These are phyloP conservation scores for Globisporangium spinosum DNA, from an alignment of 352 stramenopile species.

Conservation along the genomic window DNA sequence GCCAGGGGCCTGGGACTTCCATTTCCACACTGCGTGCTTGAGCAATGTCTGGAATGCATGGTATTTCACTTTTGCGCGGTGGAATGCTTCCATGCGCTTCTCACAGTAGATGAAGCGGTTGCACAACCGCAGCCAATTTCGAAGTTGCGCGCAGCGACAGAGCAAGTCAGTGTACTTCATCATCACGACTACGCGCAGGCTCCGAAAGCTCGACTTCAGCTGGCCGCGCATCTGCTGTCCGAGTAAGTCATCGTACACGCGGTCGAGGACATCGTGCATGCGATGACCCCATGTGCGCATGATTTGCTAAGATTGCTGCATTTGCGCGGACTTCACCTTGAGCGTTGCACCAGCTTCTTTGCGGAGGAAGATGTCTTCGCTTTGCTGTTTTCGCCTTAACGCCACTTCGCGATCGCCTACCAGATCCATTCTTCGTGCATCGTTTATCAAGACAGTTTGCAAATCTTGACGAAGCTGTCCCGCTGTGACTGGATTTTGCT, in stretches of 20 bases:
- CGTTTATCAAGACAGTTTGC: conserved; percentile 27
- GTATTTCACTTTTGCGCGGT: conserved; percentile 37
- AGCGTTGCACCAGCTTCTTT: conserved; percentile 42
- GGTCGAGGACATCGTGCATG: conserved; percentile 61
- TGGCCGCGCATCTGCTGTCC: conserved; percentile 35
- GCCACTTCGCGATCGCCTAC: conserved; percentile 36
- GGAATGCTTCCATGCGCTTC: conserved; percentile 35
- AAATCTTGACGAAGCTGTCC: conserved; percentile 36
- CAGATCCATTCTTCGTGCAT: conserved; percentile 27
- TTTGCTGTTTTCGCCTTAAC: conserved; percentile 32
- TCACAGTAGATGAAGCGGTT: conserved; percentile 54
- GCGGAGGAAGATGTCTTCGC: conserved; percentile 44
- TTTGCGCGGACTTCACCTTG: conserved; percentile 42
- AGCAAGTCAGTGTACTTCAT: conserved; percentile 40
- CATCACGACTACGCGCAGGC: conserved; percentile 45
- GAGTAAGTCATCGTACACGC: conserved; percentile 50
- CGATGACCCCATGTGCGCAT: conserved; percentile 42
- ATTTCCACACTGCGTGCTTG: conserved; percentile 45
- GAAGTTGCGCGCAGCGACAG: conserved; percentile 42
- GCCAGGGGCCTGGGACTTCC: conserved; percentile 41
- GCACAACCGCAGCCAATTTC: conserved; percentile 62
- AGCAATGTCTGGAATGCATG: conserved; percentile 40
- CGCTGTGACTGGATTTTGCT: conserved; percentile 32
- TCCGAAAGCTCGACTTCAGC: conserved; percentile 56
- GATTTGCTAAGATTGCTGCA: conserved; percentile 49